Conservation (phyloP, 768 basidiomycete genomes). For the Termitomyces sp. region DNA sequence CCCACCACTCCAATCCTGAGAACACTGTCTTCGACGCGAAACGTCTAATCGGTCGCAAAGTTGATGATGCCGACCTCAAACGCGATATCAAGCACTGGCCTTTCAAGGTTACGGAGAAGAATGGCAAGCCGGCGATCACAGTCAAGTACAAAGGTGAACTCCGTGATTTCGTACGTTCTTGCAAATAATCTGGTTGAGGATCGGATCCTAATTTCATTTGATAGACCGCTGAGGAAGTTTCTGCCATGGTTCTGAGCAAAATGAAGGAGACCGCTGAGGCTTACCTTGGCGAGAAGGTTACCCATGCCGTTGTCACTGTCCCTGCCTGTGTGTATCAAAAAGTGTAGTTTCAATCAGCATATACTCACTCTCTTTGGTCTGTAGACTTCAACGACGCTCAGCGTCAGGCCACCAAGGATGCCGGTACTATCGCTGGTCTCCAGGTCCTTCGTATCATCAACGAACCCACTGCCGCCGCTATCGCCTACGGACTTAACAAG, state of each 20-base stretch:
- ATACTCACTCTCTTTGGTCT: slow-evolving; percentile 4
- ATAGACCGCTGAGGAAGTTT: slow-evolving; percentile 92
- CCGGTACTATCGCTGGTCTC: slow-evolving; percentile 91
- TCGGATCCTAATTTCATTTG: background rate
- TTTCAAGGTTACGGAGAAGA: slow-evolving; percentile 74
- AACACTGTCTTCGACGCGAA: slow-evolving; percentile 98
- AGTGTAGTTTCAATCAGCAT: background rate
- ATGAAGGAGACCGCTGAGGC: slow-evolving; percentile 99
- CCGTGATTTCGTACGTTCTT: slow-evolving; percentile 70
- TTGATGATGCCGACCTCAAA: slow-evolving; percentile 74
- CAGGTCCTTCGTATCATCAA: slow-evolving; percentile 96
- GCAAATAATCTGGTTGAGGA: background rate
- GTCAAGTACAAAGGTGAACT: slow-evolving; percentile 75
- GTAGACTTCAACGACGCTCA: slow-evolving; percentile 97
- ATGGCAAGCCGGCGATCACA: slow-evolving; percentile 73
- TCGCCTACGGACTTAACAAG: slow-evolving; percentile 98
- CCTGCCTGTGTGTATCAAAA: slow-evolving; percentile 69
- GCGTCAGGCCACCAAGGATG: slow-evolving; percentile 98
- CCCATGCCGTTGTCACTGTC: slow-evolving; percentile 97
- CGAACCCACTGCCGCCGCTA: slow-evolving; percentile 95
- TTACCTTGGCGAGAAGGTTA: slow-evolving; percentile 93
- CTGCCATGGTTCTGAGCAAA: slow-evolving; percentile 91
- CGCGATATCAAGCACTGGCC: slow-evolving; percentile 91
- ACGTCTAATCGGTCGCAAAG: slow-evolving; percentile 85
- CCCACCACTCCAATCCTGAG: slow-evolving; percentile 82